Percentiles rank a stretch among this genome's conserved stretches.
Conservation (phyloP, 108 stramenopile genomes). For the Poteriospumella lacustris region DNA sequence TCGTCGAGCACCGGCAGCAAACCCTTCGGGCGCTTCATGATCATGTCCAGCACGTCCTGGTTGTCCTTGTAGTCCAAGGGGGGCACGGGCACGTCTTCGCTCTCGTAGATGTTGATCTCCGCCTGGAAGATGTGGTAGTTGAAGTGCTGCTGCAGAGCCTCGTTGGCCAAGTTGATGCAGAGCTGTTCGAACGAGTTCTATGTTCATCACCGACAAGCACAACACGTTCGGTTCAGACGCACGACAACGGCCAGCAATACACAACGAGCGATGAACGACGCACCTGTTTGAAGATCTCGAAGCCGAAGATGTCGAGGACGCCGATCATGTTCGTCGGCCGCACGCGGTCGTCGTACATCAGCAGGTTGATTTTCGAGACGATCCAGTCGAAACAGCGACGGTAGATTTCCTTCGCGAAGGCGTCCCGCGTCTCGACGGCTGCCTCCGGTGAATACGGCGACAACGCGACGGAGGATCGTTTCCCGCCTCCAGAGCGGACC, state of each 20-base stretch:
- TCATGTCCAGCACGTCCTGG: conserved; percentile 75
- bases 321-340: conserved; percentile 49
- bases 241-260: too few species aligned
- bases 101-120: conserved; percentile 35
- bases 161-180: conserved; percentile 52
- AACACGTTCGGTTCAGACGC: too few species aligned
- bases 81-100: conserved; percentile 28
- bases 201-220: conserved; percentile 31
- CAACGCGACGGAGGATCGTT: conserved; percentile 4
- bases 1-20: conserved; percentile 85
- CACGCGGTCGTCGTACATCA: neutral
- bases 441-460: conserved; percentile 50
- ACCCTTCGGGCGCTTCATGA: conserved; percentile 66
- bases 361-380: conserved; percentile 70
- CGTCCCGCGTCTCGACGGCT: conserved; percentile 75
- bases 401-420: conserved; percentile 88
- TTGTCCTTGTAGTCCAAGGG: conserved; percentile 58
- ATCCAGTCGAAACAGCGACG: conserved; percentile 81
- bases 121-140: conserved; percentile 37
- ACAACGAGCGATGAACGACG: neutral
- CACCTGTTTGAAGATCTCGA: conserved; percentile 49
- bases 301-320: conserved; percentile 60
- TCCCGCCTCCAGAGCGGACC: neutral
- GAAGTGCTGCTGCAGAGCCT: conserved; percentile 50
- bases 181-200: conserved; percentile 49